phyloP scores from a whole-genome alignment of 2,329 filamentous ascomycete species.

The Fusarium equiseti region DNA sequence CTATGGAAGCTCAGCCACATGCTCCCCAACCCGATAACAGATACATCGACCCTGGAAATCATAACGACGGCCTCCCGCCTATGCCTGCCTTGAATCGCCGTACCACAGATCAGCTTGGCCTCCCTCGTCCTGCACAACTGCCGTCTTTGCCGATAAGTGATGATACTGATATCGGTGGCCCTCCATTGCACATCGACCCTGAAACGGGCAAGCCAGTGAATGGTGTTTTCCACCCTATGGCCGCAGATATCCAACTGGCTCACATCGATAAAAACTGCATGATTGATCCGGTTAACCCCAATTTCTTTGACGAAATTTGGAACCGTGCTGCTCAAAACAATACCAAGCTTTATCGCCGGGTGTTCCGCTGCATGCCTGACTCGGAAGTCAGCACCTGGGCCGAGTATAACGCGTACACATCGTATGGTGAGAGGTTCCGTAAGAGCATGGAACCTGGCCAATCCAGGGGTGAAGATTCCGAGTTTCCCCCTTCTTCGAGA shows the following conservation, averaged over 20 bases:
- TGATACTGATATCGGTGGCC: constrained; percentile 86
- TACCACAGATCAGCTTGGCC: constrained; percentile 74
- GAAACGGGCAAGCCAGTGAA: constrained; percentile 62
- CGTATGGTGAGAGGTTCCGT: constrained; percentile 82
- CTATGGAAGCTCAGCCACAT: constrained; percentile 52
- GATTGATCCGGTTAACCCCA: constrained; percentile 84
- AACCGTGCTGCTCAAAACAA: constrained; percentile 90
- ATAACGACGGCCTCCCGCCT: constrained; percentile 69
- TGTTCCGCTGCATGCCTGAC: constrained; percentile 97
- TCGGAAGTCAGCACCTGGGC: constrained; percentile 94
- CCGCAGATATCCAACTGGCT: constrained; percentile 78
- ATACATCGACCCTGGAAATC: constrained; percentile 51
- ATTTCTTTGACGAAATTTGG: constrained; percentile 92
- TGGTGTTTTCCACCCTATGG: constrained; percentile 63
- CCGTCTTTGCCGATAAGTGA: constrained; percentile 77
- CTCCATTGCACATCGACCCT: constrained; percentile 68
- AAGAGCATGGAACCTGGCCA: constrained; percentile 70
- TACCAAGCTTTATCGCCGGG: constrained; percentile 90
- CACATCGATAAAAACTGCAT: constrained; percentile 91
- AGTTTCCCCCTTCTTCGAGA: constrained; percentile 56
- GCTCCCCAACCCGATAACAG: constrained; percentile 47
- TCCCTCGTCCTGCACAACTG: constrained; percentile 76
- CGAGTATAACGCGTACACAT: constrained; percentile 86
- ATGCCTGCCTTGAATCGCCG: constrained; percentile 67
- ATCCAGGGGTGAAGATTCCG: constrained; percentile 63